Percentiles rank a stretch among this genome's conserved stretches.
Conservation (phyloP, 768 basidiomycete species). For the Rhodosporidiobolus sp. region DNA sequence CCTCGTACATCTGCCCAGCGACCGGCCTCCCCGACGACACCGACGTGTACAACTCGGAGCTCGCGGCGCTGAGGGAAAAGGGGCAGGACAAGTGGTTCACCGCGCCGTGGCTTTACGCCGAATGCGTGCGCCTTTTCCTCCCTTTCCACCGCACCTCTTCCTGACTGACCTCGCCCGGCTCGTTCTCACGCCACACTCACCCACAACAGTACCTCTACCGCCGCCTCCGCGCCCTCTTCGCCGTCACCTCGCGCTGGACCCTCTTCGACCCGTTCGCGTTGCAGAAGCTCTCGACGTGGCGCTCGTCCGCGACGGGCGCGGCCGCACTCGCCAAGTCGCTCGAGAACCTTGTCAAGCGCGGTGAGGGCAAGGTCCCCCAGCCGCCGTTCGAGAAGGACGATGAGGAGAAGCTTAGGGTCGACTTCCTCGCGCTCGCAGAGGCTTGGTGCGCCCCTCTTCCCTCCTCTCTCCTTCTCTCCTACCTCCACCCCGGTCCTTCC, state of each 20-base stretch:
- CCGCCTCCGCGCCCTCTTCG: conserved; percentile 69
- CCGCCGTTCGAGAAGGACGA: conserved; percentile 46
- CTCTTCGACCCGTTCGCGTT: conserved; percentile 75
- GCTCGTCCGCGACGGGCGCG: conserved; percentile 50
- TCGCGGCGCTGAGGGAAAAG: conserved; percentile 55
- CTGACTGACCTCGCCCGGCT: neutral
- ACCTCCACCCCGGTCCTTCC: too few relatives aligned
- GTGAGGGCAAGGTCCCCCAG: too few relatives aligned
- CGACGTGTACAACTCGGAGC: conserved; percentile 71
- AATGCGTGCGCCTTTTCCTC: conserved; percentile 57
- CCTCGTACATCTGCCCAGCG: neutral
- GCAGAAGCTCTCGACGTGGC: conserved; percentile 78
- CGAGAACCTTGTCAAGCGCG: conserved; percentile 56
- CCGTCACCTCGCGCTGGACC: conserved; percentile 66
- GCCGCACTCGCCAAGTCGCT: conserved; percentile 68
- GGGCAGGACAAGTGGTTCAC: conserved; percentile 72
- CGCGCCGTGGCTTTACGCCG: conserved; percentile 92
- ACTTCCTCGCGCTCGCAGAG: conserved; percentile 21
- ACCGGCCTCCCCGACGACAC: conserved; percentile 48
- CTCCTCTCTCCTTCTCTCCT: conserved; percentile 41
- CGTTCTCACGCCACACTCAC: neutral
- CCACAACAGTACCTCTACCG: conserved; percentile 71
- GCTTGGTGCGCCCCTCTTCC: neutral
- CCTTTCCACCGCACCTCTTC: neutral
- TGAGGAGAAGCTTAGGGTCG: conserved; percentile 55